Conservation (phyloP, 139 green algal genomes). For the Edaphochlamys debaryana region DNA sequence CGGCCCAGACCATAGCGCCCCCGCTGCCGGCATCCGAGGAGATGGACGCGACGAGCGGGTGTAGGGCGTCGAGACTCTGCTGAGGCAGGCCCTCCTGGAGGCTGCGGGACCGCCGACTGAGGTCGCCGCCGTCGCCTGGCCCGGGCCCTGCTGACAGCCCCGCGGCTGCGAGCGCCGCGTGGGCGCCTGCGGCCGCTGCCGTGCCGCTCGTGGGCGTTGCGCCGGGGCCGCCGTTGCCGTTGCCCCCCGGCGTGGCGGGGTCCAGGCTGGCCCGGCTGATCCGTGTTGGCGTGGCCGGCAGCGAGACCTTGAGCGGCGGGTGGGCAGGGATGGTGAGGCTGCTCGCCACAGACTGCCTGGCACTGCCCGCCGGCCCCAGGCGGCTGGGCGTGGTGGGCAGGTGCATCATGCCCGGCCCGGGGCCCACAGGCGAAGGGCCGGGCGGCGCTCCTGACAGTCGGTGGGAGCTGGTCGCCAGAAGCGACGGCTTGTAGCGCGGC, state of each 20-base stretch:
- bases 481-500: constrained; percentile 19
- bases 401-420: background rate
- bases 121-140: too few relatives aligned
- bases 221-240: too few relatives aligned
- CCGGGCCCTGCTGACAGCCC: too few relatives aligned
- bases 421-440: too few relatives aligned
- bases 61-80: background rate
- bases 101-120: background rate
- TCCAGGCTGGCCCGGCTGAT: background rate
- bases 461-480: constrained; percentile 10
- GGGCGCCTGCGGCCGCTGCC: too few relatives aligned
- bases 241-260: background rate
- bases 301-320: background rate
- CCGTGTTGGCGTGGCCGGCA: constrained; percentile 2
- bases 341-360: background rate
- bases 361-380: background rate
- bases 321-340: background rate
- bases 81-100: background rate
- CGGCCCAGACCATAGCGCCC: too few relatives aligned
- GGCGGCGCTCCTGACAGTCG: too few relatives aligned
- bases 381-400: background rate
- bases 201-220: too few relatives aligned
- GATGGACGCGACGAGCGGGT: background rate
- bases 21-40: too few relatives aligned
- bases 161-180: too few relatives aligned